Evolutionary conservation across 2,329 filamentous ascomycete species (phyloP).

Genomic region (Bipolaris sorokiniana): DNA sequence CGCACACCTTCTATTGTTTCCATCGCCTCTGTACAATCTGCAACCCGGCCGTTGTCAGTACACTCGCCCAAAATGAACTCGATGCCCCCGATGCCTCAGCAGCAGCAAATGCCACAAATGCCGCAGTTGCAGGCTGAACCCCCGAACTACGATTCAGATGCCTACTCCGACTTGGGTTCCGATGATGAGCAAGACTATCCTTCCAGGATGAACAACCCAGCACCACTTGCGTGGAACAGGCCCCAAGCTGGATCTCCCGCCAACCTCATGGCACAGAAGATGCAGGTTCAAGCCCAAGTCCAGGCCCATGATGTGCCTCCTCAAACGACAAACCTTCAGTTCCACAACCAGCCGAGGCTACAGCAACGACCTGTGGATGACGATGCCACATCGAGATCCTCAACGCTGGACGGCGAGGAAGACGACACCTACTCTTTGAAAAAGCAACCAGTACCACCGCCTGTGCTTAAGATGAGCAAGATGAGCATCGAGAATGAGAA

Average conservation of each 20-base stretch:
- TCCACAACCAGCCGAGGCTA: constrained; percentile 16
- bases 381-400: constrained; percentile 40
- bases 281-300: constrained; percentile 17
- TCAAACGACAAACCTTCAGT: constrained; percentile 21
- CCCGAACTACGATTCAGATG: constrained; percentile 42
- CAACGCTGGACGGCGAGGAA: constrained; percentile 43
- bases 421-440: constrained; percentile 39
- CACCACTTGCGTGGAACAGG: constrained; percentile 31
- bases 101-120: too few relatives aligned
- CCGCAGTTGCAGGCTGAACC: constrained; percentile 28
- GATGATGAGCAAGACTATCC: constrained; percentile 31
- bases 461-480: constrained; percentile 17
- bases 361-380: constrained; percentile 33
- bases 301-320: constrained; percentile 21
- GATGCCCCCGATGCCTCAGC: too few relatives aligned
- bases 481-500: constrained; percentile 20
- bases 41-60: constrained; percentile 10
- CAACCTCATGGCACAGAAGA: constrained; percentile 35
- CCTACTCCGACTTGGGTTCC: constrained; percentile 37
- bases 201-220: constrained; percentile 27
- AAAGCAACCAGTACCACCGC: constrained; percentile 31
- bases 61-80: constrained; percentile 18
- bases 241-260: constrained; percentile 22
- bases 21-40: constrained; percentile 19
- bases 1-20: constrained; percentile 41